Base-by-base conservation (phyloP, 805 yeast genomes). In the Millerozyma acaciae region DNA sequence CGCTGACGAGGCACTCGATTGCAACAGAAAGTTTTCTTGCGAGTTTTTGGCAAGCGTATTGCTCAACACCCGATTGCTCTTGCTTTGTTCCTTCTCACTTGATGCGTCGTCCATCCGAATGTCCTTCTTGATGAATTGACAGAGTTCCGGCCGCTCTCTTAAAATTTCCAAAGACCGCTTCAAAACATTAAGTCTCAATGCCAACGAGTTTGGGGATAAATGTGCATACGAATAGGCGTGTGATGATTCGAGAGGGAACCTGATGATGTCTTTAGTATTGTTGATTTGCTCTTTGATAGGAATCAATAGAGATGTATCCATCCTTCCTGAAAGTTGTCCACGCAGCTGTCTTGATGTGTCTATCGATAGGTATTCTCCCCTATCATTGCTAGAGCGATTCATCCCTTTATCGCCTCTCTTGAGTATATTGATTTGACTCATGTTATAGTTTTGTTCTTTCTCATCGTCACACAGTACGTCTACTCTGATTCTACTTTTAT, bases 181-280 rank as follows among this genome's bases (percentile, higher is more conserved):
- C 45, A 86, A 62, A 10, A 84, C 88, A 35, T 79, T 79, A 39
- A 86, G 58, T 35, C 95, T 65, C 30, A 84, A 73, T 0, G 93
- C 85, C 35, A 86, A 57, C 1, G 94, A 81, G 51, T 84, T 83
- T 7, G 89, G 93, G 1, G 90, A 80, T 35, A 85, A 60, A 34
- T 83, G 84, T 3, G 93, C 86, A 53, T 86, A 86, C 0, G 95
- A 84, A 51, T 83, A 86, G 2, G 94, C 83, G 52, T 84, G 89
- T 1, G 93, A 76, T 8, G 93, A 83, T 45, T 83, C 88, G 16
- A 78, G 76, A 4, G 90, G 87, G 49, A 85, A 81, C 40, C 68
- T 72, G 24, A 79, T 51, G 13, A 83, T 65, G 34, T 80, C 71
- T 13, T 40, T 33, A 15, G 37, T 23, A 20, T 27, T 31, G 17